These are phyloP conservation scores for Torulaspora maleeae DNA, from an alignment of 805 yeast species.

Conservation along the genomic window DNA sequence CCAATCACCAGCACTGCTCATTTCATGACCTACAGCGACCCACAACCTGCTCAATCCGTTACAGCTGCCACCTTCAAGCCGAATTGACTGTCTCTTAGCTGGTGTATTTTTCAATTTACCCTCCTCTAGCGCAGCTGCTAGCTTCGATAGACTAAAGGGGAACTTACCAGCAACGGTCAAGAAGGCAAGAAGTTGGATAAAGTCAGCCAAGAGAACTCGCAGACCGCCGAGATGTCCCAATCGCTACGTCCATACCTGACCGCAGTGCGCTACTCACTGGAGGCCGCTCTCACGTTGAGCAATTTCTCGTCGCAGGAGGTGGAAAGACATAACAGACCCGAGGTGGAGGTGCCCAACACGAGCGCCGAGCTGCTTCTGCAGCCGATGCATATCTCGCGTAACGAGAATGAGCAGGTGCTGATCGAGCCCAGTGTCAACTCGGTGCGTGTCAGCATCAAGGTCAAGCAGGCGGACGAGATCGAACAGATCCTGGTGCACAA, in stretches of 20 bases:
- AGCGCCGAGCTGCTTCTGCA: slow-evolving; percentile 81
- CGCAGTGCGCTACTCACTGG: slow-evolving; percentile 88
- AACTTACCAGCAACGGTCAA: not conserved
- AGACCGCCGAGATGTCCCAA: slow-evolving; percentile 62
- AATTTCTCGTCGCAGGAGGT: slow-evolving; percentile 93
- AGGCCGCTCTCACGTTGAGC: slow-evolving; percentile 88
- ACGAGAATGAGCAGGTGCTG: slow-evolving; percentile 85
- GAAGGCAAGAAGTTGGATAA: not conserved
- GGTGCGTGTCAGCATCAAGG: slow-evolving; percentile 82
- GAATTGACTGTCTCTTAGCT: not conserved
- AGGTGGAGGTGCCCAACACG: slow-evolving; percentile 75
- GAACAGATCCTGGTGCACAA: slow-evolving; percentile 92
- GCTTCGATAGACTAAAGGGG: slow-evolving; percentile 1
- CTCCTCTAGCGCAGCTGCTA: not conserved
- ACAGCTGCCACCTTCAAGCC: not conserved
- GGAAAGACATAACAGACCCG: slow-evolving; percentile 97
- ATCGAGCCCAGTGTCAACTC: slow-evolving; percentile 94
- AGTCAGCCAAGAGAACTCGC: not conserved
- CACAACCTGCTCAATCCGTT: not conserved
- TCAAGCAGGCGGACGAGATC: slow-evolving; percentile 96
- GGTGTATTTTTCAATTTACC: slow-evolving; percentile 4
- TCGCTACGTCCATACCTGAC: slow-evolving; percentile 91
- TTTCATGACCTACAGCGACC: not conserved
- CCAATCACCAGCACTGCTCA: slow-evolving; percentile 43
- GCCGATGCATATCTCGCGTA: slow-evolving; percentile 86